Evolutionary conservation across 192 early-diverging fungal genomes (phyloP).

Genomic region (Allomyces macrogynus): DNA sequence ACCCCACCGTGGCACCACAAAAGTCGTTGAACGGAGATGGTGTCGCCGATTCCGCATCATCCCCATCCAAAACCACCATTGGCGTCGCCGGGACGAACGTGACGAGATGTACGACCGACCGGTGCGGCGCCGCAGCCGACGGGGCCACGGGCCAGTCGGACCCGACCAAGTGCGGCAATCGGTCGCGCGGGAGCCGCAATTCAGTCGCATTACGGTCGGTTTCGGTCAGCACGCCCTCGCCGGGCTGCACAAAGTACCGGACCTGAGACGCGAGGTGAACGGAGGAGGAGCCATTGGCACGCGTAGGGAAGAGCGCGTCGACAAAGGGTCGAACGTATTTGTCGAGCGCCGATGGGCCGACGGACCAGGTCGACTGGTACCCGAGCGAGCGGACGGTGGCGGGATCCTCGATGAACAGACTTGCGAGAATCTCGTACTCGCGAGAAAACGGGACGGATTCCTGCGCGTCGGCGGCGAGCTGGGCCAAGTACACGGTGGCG

Average conservation of each 20-base stretch:
- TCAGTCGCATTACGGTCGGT: neutral
- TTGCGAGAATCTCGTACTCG: neutral
- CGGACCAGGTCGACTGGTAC: neutral
- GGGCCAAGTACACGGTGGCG: too few species aligned
- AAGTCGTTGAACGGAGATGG: slow-evolving; percentile 38
- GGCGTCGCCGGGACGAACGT: slow-evolving; percentile 58
- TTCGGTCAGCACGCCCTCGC: neutral
- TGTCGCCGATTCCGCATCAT: slow-evolving; percentile 4
- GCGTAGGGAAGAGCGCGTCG: too few species aligned
- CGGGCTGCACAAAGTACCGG: neutral
- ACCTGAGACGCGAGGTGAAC: neutral
- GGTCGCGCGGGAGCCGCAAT: slow-evolving; percentile 18
- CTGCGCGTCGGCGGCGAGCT: too few species aligned
- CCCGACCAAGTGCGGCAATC: slow-evolving; percentile 80
- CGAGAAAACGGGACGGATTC: neutral
- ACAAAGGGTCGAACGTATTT: neutral
- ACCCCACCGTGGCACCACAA: slow-evolving; percentile 87
- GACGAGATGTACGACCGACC: slow-evolving; percentile 75
- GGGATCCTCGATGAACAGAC: neutral
- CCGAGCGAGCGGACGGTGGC: neutral
- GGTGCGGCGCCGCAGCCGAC: slow-evolving; percentile 48
- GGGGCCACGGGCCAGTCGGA: slow-evolving; percentile 83
- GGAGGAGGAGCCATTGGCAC: too few species aligned
- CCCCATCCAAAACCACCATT: slow-evolving; percentile 10
- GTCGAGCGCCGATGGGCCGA: neutral